Conservation (phyloP, 768 basidiomycete species). For the Tricholoma terreum region DNA sequence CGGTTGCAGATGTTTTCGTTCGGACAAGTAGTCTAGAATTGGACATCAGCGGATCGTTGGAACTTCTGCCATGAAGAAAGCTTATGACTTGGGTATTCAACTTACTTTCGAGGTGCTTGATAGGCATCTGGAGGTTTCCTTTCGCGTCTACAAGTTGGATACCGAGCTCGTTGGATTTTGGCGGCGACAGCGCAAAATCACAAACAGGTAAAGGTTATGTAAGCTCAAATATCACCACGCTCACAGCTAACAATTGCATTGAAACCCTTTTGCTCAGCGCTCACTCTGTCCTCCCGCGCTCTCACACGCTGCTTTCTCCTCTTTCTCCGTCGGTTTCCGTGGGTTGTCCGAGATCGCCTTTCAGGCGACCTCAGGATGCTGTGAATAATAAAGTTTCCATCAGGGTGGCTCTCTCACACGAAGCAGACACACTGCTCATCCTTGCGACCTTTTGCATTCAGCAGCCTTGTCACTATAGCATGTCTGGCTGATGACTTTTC, state of each 20-base stretch:
- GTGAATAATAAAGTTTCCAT: not conserved
- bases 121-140: constrained; percentile 53
- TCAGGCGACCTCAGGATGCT: not conserved
- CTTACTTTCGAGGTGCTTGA: constrained; percentile 83
- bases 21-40: constrained; percentile 69
- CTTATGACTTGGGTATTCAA: not conserved
- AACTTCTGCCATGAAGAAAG: not conserved
- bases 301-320: not conserved
- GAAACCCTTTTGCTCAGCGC: too few species aligned
- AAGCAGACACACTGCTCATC: not conserved
- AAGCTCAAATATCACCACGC: constrained; percentile 15
- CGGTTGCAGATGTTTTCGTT: constrained; percentile 86
- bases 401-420: not conserved
- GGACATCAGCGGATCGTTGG: constrained; percentile 10
- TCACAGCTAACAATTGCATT: too few species aligned
- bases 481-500: not conserved
- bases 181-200: constrained; percentile 25
- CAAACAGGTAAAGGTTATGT: constrained; percentile 16
- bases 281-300: not conserved
- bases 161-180: constrained; percentile 26
- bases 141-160: constrained; percentile 19
- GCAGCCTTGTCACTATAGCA: not conserved
- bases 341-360: not conserved
- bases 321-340: not conserved
- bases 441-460: not conserved